Conservation (phyloP, 1,284 basidiomycete species). For the Butyriboletus appendiculatus region DNA sequence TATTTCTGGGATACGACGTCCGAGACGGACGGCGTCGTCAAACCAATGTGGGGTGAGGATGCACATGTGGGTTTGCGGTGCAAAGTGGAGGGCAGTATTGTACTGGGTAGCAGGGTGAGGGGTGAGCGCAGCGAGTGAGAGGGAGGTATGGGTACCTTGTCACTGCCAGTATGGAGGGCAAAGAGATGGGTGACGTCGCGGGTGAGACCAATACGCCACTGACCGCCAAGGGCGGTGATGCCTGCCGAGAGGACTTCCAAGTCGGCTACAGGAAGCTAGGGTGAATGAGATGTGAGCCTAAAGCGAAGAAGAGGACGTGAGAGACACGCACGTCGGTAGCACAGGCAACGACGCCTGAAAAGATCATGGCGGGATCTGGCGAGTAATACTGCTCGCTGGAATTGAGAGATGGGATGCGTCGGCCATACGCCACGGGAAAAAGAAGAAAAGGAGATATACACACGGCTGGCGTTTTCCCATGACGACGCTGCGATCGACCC, state of each 20-base stretch:
- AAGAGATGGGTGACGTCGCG: constrained; percentile 88
- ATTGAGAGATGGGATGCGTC: neutral
- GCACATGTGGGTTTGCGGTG: constrained; percentile 53
- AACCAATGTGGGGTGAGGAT: constrained; percentile 83
- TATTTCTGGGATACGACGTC: constrained; percentile 54
- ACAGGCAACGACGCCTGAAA: constrained; percentile 79
- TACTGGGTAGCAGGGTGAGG: constrained; percentile 36
- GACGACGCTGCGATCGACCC: constrained; percentile 68
- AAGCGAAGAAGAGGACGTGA: neutral
- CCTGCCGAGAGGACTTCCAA: constrained; percentile 73
- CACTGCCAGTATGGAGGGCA: constrained; percentile 48
- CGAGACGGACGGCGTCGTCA: constrained; percentile 72
- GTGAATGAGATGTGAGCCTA: constrained; percentile 2
- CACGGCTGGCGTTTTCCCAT: constrained; percentile 61
- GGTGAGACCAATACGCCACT: constrained; percentile 74
- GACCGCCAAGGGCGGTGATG: constrained; percentile 78
- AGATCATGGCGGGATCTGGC: constrained; percentile 73
- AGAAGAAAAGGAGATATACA: constrained; percentile 24
- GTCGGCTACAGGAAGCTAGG: constrained; percentile 60
- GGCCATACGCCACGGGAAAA: neutral
- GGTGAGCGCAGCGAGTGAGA: neutral
- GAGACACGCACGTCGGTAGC: constrained; percentile 53
- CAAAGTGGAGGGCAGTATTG: constrained; percentile 60
- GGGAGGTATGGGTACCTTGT: constrained; percentile 39
- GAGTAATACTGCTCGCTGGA: constrained; percentile 64